Percentiles rank a stretch among this genome's conserved stretches.
These are phyloP conservation scores for Meyerozyma sp. DNA, from an alignment of 1,139 yeast genomes.

Conservation along the genomic window DNA sequence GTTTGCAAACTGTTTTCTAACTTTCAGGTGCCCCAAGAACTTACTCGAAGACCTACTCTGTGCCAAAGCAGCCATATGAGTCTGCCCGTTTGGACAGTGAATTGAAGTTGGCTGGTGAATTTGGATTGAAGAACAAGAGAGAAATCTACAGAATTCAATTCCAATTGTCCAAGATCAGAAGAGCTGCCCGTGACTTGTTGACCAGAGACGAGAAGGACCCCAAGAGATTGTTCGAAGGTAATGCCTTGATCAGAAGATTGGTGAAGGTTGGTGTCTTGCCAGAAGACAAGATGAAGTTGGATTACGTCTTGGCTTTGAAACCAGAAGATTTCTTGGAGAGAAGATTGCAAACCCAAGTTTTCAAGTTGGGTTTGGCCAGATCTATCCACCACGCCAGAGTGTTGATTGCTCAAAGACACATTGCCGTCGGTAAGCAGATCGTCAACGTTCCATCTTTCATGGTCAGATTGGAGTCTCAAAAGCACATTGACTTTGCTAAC, in stretches of 20 bases:
- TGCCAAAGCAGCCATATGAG: constrained; percentile 99
- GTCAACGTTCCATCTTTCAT: constrained; percentile 99
- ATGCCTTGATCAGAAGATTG: constrained; percentile 97
- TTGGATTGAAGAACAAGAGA: constrained; percentile 99
- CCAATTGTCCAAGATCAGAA: constrained; percentile 99
- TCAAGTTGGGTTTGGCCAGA: constrained; percentile 99
- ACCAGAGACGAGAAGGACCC: constrained; percentile 99
- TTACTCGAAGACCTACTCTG: constrained; percentile 98
- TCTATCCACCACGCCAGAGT: constrained; percentile 99
- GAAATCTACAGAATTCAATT: constrained; percentile 98
- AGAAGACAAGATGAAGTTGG: constrained; percentile 99
- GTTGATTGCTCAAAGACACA: constrained; percentile 97
- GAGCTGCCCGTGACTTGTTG: constrained; percentile 99
- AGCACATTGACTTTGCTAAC: constrained; percentile 99
- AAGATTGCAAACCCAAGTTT: constrained; percentile 99
- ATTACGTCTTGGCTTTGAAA: constrained; percentile 97
- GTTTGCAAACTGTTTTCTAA: constrained; percentile 18
- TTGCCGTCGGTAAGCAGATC: constrained; percentile 99
- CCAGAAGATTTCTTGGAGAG: constrained; percentile 99
- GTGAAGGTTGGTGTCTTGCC: constrained; percentile 98
- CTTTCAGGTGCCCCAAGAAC: constrained; percentile 91
- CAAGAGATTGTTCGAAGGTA: constrained; percentile 99
- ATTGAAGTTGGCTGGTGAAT: constrained; percentile 99
- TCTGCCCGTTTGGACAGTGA: constrained; percentile 99
- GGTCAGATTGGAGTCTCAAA: constrained; percentile 99